Evolutionary conservation across 129 eudicot genomes (phyloP), one percentile per base, ranked within the genome.

Genomic region (Logfia minima): DNA sequence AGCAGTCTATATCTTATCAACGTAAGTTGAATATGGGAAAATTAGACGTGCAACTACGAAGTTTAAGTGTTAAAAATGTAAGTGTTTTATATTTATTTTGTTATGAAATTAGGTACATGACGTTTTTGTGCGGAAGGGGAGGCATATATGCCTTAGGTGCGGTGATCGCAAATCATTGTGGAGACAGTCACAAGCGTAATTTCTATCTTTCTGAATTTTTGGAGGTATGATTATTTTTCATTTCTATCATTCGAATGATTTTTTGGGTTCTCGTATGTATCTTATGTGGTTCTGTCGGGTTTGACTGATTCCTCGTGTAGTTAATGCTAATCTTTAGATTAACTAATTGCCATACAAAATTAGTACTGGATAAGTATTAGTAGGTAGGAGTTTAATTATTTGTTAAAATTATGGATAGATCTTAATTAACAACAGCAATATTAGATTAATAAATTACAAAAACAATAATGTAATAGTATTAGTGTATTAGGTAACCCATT

Each of bases 91-190:
- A 26, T 8, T 23, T n/a, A 45, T 35, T 59, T 2, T 77, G 18
- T 61, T 5, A 19, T 79, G 53, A 76, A 18, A 67, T 18, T 85
- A 93, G 98, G 84, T 85, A 90, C 68, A 83, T 87, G 87, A 93
- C 96, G 1, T 93, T 93, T 82, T 81, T 93, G 71, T 80, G 90
- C 71, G 98, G 98, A 41, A 84, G 85, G 84, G 98, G 96, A 72
- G 98, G 98, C 55, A 67, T 93, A 66, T 90, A 88, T 78, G 92
- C 95, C 0, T 70, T 93, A 58, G 98, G 98, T 45, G 95, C 91
- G 29, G 93, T 93, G 53, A 71, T 86, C 5, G 90, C 96, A 35
- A 87, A 84, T 79, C 77, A 78, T 59, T 39, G 72, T 22, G 92
- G 92, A 69, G 96, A 88, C 88, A 75, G 75, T 66, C 77, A 62